Evolutionary conservation across 1,139 yeast species (phyloP), one percentile per base, ranked within the genome.

Genomic region (Arxiozyma slooffiae): DNA sequence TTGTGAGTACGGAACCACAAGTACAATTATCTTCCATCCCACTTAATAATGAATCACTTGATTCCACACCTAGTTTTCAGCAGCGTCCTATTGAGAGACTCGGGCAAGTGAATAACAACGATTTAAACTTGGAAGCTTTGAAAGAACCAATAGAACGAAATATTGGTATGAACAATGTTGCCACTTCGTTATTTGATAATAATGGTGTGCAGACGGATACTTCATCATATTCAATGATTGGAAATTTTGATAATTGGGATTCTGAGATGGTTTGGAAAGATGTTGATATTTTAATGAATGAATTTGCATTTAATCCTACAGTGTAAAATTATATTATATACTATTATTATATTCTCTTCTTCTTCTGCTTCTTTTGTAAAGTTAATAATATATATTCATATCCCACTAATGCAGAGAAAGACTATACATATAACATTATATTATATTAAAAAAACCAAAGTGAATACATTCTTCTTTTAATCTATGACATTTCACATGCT

Each of bases 211-310:
- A 44, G 17, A 46, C 48, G 30, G 57, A 54, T 16, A 57, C 57
- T 6, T 62, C 67, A 9, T 64, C 66, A 51, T 65, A 39, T 46
- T 62, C 54, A 54, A 60, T 55, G 48, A 69, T 44, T 57, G 73
- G 70, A 36, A 53, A 65, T 45, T 68, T 69, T 56, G 76, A 71
- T 49, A 70, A 69, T 46, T 76, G 83, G 77, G 81, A 80, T 47
- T 80, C 82, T 38, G 96, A 85, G 52, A 68, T 82, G 60, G 77
- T 88, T 16, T 88, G 95, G 90, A 85, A 84, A 62, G 96, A 90
- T 62, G 95, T 90, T 24, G 96, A 88, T 57, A 75, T 86, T 49
- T 86, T 90, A 53, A 88, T 90, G 96, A 86, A 86, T 60, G 96
- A 89, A 63, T 89, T 89, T 70, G 97, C 97, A 11, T 89, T 90